Base-by-base conservation (phyloP, 75 land plant species). In the Picea sitchensis region DNA sequence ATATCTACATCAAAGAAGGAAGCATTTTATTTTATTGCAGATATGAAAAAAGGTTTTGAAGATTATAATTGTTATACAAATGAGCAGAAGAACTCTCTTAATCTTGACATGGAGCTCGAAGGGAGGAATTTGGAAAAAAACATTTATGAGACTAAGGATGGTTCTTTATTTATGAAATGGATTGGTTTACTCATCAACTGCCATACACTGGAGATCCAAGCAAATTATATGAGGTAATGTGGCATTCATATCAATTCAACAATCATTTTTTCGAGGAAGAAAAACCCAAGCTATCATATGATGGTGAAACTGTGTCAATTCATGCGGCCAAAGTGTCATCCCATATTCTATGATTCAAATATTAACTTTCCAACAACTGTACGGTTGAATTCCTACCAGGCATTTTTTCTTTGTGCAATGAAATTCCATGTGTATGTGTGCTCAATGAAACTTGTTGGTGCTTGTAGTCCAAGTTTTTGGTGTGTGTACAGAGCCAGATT, bases 151-250 rank as follows among this genome's bases (percentile, higher is more conserved):
- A 88, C 89, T 75, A 80, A 84, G 58, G 93, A 98, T 89, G 98
- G 99, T 76, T 76, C 89, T 26, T 83, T 87, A 69, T 98, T 88
- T 81, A 80, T 98, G 82, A 87, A 89, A 12, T 98, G 99, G 99
- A 92, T 93, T 87, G 98, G 99, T 71, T 83, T 98, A 77, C 93
- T 95, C 30, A 83, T 98, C 78, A 98, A 98, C 65, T 93, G 88
- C 74, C 4, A 76, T 23, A 93, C 94, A 36, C 79, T 95, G 32
- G 98, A 98, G 82, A 75, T 98, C 80, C 99, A 98, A 90, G 99
- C 94, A 65, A 98, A 98, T 77, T 98, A 98, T 56, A 88, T 96
- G 80, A 95, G 98, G 99, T 97, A 41, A 79, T 64, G 2, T 13
- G 14, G 23, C 17, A 15, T 67, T 12, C 14, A 32, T 18, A 32